Evolutionary conservation across 768 basidiomycete genomes (phyloP), one percentile per base, ranked within the genome.

Genomic region (Serendipita sp.): DNA sequence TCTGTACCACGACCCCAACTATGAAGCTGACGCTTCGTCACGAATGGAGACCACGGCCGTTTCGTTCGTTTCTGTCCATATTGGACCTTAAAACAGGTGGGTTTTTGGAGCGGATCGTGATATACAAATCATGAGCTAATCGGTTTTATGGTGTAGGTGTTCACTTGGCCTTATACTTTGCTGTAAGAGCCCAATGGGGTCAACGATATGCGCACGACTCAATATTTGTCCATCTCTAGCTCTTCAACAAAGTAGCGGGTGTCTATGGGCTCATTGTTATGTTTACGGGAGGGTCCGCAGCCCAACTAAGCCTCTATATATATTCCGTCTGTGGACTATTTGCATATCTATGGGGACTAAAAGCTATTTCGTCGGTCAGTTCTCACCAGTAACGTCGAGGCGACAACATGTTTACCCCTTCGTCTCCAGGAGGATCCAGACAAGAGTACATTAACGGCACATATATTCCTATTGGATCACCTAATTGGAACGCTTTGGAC

Each of bases 221-320:
- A 34, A n/a, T 23, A 44, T 53, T 52, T 18, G 69, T 67, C 66
- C 69, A 43, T 55, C 64, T 58, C 29, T 70, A 89, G 88, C 75
- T 92, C 63, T 78, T 99, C 68, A 99, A 99, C 81, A 99, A 99
- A 76, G 95, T 94, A 60, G 94, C 96, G 18, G 95, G 96, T 62
- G 83, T 97, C 6, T 99, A 98, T 72, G 96, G 96, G 64, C 81
- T 99, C 64, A 85, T 99, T 65, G 94, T 93, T 3, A 81, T 93
- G 64, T 75, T 93, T 65, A 88, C 87, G 0, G 91, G 89, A n/a
- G 87, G 88, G n/a, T 85, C 87, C n/a, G 84, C 92, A 68, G 84
- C 87, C 0, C 96, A 99, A 74, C 79, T 97, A 66, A 88, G 85
- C 73, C 80, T 95, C 71, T 98, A 98, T 74, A 78, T 93, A 18